Conservation (phyloP, 495 filamentous ascomycete species). For the Penicillium mononematosum region DNA sequence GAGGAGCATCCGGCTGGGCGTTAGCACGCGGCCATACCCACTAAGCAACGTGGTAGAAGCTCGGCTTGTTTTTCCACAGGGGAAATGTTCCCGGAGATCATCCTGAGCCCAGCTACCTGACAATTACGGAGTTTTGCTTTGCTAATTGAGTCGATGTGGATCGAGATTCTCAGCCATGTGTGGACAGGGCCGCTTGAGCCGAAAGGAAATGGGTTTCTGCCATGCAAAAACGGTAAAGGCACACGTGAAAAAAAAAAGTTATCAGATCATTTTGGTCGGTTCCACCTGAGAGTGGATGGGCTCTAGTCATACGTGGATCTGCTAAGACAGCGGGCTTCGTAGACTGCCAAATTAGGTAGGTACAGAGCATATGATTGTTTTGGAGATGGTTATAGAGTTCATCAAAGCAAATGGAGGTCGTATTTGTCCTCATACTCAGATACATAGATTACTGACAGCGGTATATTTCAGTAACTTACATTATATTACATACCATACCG, state of each 20-base stretch:
- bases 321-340: neutral
- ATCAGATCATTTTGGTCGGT: constrained; percentile 9
- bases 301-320: neutral
- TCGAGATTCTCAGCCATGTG: neutral
- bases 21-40: neutral
- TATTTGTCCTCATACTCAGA: neutral
- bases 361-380: neutral
- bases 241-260: neutral
- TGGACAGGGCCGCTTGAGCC: neutral
- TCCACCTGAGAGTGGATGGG: neutral
- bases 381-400: neutral
- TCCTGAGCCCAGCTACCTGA: neutral
- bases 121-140: neutral
- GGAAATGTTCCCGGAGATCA: neutral
- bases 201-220: neutral
- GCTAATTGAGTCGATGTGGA: neutral
- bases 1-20: neutral
- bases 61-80: constrained; percentile 1
- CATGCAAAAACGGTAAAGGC: neutral
- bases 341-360: neutral
- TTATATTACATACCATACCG: neutral
- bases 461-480: constrained; percentile 1
- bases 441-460: neutral
- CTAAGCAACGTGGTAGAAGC: neutral
- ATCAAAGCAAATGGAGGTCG: neutral